These are phyloP conservation scores for Cordyceps farinosa DNA, from an alignment of 2,329 filamentous ascomycete species.

Conservation along the genomic window DNA sequence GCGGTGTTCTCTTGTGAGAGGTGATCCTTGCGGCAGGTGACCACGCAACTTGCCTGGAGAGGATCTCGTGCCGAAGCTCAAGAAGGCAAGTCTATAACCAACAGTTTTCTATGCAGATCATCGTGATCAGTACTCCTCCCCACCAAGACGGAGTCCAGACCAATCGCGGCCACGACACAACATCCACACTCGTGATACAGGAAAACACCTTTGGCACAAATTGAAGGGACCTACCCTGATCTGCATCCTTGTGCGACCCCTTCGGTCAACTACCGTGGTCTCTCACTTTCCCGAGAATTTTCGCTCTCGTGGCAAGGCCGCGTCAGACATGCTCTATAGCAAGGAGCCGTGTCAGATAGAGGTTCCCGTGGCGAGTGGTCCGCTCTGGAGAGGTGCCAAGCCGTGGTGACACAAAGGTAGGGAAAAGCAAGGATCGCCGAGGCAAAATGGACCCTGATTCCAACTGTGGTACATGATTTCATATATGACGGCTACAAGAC, in stretches of 20 bases:
- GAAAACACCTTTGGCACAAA: too few relatives aligned
- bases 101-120: neutral
- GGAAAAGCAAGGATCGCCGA: too few relatives aligned
- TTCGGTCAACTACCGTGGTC: neutral
- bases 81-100: neutral
- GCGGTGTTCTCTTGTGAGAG: neutral
- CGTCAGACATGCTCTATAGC: neutral
- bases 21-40: slow-evolving; percentile 11
- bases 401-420: neutral
- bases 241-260: neutral
- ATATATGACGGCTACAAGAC: neutral
- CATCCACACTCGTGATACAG: neutral
- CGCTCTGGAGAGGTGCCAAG: neutral
- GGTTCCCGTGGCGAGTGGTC: neutral
- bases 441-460: neutral
- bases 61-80: neutral
- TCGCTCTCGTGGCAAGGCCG: neutral
- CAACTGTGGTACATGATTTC: neutral
- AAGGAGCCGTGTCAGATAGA: neutral
- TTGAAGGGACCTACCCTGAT: neutral
- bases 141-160: neutral
- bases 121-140: neutral
- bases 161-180: neutral
- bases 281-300: neutral
- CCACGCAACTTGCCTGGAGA: neutral